phyloP scores from a whole-genome alignment of 2,329 filamentous ascomycete genomes.

The Cladosporium sp. region DNA sequence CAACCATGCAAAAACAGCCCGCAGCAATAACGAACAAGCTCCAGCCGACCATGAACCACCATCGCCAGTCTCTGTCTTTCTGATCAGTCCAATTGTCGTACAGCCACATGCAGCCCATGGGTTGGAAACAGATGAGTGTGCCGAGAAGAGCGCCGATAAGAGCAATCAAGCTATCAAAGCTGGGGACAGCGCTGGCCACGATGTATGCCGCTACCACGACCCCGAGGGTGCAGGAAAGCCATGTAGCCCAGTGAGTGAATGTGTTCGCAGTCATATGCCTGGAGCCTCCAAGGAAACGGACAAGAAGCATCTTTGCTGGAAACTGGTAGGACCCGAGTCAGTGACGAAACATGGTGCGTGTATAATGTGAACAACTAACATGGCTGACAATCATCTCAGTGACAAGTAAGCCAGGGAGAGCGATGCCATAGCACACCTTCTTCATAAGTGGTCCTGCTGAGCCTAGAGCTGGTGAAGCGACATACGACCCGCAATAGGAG shows the following conservation, averaged over 20 bases:
- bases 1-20: constrained; percentile 42
- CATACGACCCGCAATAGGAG: constrained; percentile 58
- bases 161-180: constrained; percentile 23
- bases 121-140: constrained; percentile 23
- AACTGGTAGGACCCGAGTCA: constrained; percentile 36
- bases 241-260: constrained; percentile 48
- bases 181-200: constrained; percentile 25
- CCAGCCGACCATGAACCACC: constrained; percentile 20
- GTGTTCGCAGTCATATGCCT: constrained; percentile 50
- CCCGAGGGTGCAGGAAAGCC: constrained; percentile 35
- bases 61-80: constrained; percentile 15
- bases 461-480: constrained; percentile 59
- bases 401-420: constrained; percentile 52
- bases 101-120: constrained; percentile 42
- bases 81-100: constrained; percentile 39
- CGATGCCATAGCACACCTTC: constrained; percentile 59
- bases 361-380: background rate
- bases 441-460: constrained; percentile 57
- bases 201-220: constrained; percentile 23
- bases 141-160: constrained; percentile 25
- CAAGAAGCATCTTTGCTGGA: constrained; percentile 54
- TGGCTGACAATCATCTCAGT: constrained; percentile 2
- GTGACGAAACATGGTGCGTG: too few species aligned
- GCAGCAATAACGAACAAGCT: constrained; percentile 33
- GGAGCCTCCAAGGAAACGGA: constrained; percentile 51